phyloP scores from a whole-genome alignment of 805 yeast genomes.

The Ogataea parapolymorpha region DNA sequence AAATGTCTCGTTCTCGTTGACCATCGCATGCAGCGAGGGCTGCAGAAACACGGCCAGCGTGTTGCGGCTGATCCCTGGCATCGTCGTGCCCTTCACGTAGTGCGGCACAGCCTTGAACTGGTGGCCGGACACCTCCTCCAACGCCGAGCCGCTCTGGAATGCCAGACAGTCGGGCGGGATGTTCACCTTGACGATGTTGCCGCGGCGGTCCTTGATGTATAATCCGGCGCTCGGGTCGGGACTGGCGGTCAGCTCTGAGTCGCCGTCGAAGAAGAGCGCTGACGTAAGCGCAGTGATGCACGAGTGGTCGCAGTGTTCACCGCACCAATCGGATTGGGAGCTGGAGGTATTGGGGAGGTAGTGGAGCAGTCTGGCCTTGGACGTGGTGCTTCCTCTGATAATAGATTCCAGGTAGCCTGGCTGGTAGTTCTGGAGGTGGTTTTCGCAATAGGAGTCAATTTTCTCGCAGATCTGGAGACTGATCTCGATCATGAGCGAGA shows the following conservation, averaged over 20 bases:
- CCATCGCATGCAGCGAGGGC: conserved; percentile 49
- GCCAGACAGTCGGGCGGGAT: conserved; percentile 56
- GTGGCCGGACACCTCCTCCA: conserved; percentile 47
- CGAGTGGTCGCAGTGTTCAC: conserved; percentile 59
- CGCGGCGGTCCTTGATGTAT: conserved; percentile 45
- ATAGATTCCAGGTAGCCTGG: conserved; percentile 40
- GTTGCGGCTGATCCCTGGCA: conserved; percentile 42
- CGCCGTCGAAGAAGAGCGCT: conserved; percentile 47
- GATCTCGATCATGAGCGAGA: conserved; percentile 45
- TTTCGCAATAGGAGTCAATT: conserved; percentile 45
- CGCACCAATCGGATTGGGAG: conserved; percentile 50
- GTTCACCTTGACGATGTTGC: conserved; percentile 44
- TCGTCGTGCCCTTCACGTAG: conserved; percentile 44
- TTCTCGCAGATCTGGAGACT: conserved; percentile 50
- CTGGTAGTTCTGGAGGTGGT: conserved; percentile 30
- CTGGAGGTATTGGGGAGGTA: conserved; percentile 27
- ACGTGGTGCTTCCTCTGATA: conserved; percentile 47
- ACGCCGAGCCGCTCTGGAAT: conserved; percentile 58
- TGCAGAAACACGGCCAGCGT: conserved; percentile 63
- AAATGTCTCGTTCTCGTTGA: conserved; percentile 44
- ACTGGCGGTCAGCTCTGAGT: conserved; percentile 26
- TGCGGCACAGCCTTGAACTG: conserved; percentile 58
- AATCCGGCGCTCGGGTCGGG: conserved; percentile 50
- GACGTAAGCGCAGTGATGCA: conserved; percentile 58
- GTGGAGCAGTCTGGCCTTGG: conserved; percentile 57